A percentile compares a stretch with the other conserved stretches of the same genome.
Evolutionary conservation across 768 basidiomycete genomes (phyloP).

Genomic region (Russula vinacea): DNA sequence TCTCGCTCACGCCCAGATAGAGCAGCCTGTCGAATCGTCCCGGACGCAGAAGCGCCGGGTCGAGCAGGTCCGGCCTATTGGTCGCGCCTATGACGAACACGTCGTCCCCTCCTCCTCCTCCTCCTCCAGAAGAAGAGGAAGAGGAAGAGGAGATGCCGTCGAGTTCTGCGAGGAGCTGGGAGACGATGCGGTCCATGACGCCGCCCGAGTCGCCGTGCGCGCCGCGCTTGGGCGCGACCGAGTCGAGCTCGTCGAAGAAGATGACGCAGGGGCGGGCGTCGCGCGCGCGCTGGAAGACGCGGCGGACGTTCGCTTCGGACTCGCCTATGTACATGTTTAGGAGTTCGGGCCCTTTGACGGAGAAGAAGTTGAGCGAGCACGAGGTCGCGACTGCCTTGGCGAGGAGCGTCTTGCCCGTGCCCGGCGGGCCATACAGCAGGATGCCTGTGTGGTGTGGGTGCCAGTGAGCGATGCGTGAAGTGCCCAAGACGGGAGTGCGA

Average conservation of each 20-base stretch:
- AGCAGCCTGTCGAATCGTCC: constrained; percentile 96
- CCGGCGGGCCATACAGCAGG: constrained; percentile 90
- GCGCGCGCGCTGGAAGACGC: constrained; percentile 85
- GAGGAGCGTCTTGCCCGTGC: constrained; percentile 91
- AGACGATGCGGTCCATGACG: constrained; percentile 97
- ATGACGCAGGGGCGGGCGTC: constrained; percentile 94
- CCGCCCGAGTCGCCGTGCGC: constrained; percentile 96
- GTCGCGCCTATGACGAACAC: constrained; percentile 97
- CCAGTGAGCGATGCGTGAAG: too few relatives aligned
- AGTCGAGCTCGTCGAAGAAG: constrained; percentile 96
- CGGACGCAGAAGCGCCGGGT: constrained; percentile 84
- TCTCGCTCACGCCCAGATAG: constrained; percentile 89
- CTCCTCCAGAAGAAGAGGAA: too few relatives aligned
- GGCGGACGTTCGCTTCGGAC: constrained; percentile 94
- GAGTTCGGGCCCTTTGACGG: constrained; percentile 94
- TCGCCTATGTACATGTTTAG: constrained; percentile 99
- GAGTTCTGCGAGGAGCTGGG: constrained; percentile 88
- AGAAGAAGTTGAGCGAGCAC: constrained; percentile 93
- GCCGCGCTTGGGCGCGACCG: constrained; percentile 90
- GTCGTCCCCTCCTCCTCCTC: constrained; percentile 58
- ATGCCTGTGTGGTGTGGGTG: too few relatives aligned
- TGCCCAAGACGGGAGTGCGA: too few relatives aligned
- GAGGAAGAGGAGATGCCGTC: constrained; percentile 77
- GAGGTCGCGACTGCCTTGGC: constrained; percentile 97
- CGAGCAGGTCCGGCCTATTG: constrained; percentile 88